Evolutionary conservation across 2,329 filamentous ascomycete genomes (phyloP), one percentile per base, ranked within the genome.

Genomic region (Colletotrichum tanaceti): DNA sequence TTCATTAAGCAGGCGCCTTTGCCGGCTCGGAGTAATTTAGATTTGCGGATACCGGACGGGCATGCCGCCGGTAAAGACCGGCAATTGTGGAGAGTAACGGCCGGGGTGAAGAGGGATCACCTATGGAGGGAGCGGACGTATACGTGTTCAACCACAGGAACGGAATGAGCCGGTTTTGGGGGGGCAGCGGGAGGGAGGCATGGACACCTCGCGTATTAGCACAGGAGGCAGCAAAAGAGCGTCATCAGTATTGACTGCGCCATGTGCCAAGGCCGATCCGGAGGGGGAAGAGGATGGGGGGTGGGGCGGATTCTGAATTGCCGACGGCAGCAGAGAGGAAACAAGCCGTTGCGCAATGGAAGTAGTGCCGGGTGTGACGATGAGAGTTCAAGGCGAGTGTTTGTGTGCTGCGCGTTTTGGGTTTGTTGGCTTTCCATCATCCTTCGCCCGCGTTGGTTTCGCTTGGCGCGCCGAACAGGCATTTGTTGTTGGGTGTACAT

Each of bases 401-500:
- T 46, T 46, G 13, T 35, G 4, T 28, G 22, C 13, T 18, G 35
- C 38, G n/a, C 22, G n/a, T 28, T 39, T 41, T n/a, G 38, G 35
- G 35, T 55, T 55, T 55, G 20, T 32, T 28, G 35, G 13, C 11
- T 18, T 47, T 47, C 60, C 49, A 32, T 54, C 41, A 16, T 43
- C 47, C 18, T 43, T 47, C 22, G 46, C 53, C 20, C 53, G 53
- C 22, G 47, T 22, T 66, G 60, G 53, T 47, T 46, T 54, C 14
- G 65, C 65, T 68, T 68, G 65, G 60, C 65, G 50, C 64, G 64
- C 43, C 38, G 32, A 20, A 39, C 16, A 28, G 54, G 39, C 41
- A 18, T 9, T 32, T 9, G 28, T 32, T 32, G 28, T 32, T n/a
- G n/a, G n/a, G n/a, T n/a, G n/a, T n/a, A n/a, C n/a, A n/a, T n/a